Conservation (phyloP, 148 eudicot species). For the Suaeda aralocaspica region DNA sequence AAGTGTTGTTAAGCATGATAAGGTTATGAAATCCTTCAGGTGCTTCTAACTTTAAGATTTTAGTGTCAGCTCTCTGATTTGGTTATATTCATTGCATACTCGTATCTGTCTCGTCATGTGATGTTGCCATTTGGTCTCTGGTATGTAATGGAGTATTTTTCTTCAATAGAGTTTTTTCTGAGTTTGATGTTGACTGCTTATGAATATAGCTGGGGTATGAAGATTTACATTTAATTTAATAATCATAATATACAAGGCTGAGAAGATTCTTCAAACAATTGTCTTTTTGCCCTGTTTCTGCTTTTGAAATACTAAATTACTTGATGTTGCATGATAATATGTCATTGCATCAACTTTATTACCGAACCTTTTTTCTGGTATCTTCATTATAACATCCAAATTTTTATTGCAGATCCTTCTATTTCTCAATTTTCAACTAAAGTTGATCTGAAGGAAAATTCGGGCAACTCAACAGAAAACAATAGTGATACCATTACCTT, state of each 20-base stretch:
- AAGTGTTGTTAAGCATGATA: not conserved
- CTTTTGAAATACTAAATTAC: not conserved
- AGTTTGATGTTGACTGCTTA: not conserved
- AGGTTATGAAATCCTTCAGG: not conserved
- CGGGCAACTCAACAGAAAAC: slow-evolving; percentile 25
- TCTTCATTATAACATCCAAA: not conserved
- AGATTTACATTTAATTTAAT: not conserved
- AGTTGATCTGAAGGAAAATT: slow-evolving; percentile 24
- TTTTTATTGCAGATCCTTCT: slow-evolving; percentile 56
- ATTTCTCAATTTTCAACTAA: slow-evolving; percentile 42
- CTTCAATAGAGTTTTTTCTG: not conserved
- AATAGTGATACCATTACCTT: slow-evolving; percentile 18
- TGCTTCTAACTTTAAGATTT: not conserved
- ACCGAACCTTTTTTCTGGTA: not conserved
- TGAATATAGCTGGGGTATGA: not conserved
- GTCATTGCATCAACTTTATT: not conserved
- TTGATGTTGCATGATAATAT: too few species aligned
- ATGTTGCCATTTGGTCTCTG: too few species aligned
- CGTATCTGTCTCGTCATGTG: not conserved
- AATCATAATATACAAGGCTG: not conserved
- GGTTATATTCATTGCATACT: not conserved
- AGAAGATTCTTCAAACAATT: not conserved
- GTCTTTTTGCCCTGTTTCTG: not conserved
- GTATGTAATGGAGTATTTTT: not conserved
- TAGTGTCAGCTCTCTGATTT: not conserved